These are phyloP conservation scores for Ascodesmis nigricans DNA, from an alignment of 495 filamentous ascomycete genomes.

Conservation along the genomic window DNA sequence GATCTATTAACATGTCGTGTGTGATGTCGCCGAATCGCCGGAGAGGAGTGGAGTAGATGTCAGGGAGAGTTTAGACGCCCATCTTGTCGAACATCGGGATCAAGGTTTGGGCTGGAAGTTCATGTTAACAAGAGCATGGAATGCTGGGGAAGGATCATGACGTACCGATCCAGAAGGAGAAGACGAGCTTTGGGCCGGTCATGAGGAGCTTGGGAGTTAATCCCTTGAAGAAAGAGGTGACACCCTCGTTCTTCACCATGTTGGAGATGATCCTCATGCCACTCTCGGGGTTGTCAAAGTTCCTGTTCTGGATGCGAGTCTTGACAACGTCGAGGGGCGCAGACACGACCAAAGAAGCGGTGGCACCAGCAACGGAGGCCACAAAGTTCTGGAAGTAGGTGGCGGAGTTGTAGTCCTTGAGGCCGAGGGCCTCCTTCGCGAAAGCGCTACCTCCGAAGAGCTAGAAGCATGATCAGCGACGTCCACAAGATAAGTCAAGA, in stretches of 20 bases:
- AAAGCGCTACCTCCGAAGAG: conserved; percentile 97
- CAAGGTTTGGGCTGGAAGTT: conserved; percentile 18
- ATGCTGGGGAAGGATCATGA: not conserved
- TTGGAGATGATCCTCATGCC: conserved; percentile 75
- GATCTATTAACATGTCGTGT: too few species aligned
- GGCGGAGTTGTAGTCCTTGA: conserved; percentile 88
- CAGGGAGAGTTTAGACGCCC: too few species aligned
- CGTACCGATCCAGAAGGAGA: conserved; percentile 86
- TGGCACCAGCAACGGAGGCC: conserved; percentile 81
- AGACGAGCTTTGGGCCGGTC: conserved; percentile 95
- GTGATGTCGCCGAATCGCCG: too few species aligned
- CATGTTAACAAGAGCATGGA: conserved; percentile 1
- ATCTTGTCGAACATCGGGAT: conserved; percentile 20
- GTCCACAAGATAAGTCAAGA: conserved; percentile 1
- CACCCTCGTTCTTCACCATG: conserved; percentile 78
- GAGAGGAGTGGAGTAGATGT: too few species aligned
- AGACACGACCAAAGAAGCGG: conserved; percentile 76
- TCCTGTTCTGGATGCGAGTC: conserved; percentile 95
- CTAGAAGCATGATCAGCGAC: conserved; percentile 26
- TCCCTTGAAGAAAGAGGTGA: conserved; percentile 86
- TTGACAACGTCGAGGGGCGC: conserved; percentile 97
- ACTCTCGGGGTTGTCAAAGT: conserved; percentile 92
- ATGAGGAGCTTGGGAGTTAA: conserved; percentile 90
- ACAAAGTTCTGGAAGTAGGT: conserved; percentile 92
- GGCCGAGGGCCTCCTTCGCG: conserved; percentile 76